phyloP scores from a whole-genome alignment of 805 yeast genomes.

The Saturnispora serradocipensis region DNA sequence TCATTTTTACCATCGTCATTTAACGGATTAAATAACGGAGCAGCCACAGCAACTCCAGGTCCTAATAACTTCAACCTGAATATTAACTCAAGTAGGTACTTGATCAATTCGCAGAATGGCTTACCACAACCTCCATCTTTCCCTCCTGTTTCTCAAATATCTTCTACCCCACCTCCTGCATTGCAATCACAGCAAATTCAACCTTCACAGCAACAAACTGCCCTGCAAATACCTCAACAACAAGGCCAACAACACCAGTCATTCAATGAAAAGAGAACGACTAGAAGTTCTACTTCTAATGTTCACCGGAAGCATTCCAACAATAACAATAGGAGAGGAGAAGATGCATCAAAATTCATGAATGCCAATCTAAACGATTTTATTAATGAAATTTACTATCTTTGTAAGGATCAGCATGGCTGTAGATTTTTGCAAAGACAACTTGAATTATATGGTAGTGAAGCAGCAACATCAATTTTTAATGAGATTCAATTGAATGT shows the following conservation, averaged over 20 bases:
- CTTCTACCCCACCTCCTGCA: neutral
- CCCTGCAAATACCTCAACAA: neutral
- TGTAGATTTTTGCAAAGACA: conserved; percentile 88
- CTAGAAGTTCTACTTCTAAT: conserved; percentile 24
- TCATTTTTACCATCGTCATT: conserved; percentile 5
- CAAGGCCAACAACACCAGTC: conserved; percentile 3
- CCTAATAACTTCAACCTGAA: conserved; percentile 3
- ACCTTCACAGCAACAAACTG: conserved; percentile 3
- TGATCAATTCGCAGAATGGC: neutral
- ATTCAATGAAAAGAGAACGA: conserved; percentile 8
- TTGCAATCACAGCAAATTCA: neutral
- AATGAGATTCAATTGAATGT: conserved; percentile 70
- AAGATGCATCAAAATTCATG: conserved; percentile 61
- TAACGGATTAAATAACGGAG: conserved; percentile 1
- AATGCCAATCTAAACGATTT: conserved; percentile 63
- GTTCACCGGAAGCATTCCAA: conserved; percentile 29
- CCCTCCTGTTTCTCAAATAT: neutral
- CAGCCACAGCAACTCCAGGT: neutral
- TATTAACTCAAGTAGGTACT: neutral
- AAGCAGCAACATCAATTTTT: conserved; percentile 67
- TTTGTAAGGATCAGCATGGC: conserved; percentile 95
- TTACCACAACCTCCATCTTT: neutral
- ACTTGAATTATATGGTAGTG: conserved; percentile 53
- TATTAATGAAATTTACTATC: conserved; percentile 60
- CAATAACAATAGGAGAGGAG: conserved; percentile 34